Base-by-base conservation (phyloP, 1,139 yeast species). In the Yamadazyma mexicana region DNA sequence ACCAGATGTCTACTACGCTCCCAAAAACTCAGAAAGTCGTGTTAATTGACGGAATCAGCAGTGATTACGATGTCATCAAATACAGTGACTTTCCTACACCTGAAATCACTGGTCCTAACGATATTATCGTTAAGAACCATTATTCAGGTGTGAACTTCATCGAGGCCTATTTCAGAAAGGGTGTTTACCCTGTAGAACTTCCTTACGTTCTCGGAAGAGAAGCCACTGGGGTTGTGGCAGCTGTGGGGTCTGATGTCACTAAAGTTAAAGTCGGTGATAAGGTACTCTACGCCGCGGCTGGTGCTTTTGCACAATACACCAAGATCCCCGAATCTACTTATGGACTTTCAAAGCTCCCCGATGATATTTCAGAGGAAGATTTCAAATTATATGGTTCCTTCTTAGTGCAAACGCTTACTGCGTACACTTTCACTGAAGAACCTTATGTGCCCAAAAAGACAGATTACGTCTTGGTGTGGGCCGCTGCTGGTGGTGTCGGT, bases 401-500 rank as follows among this genome's bases (percentile, higher is more conserved):
- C 1, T 56, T 83, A 32, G 50, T 87, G 30, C 95, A 87, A 58
- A 94, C 89, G 1, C 64, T 88, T 43, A 89, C 97, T 3, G 94
- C 94, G 2, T 62, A 84, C 50, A 75, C 92, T 0, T 78, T 89
- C 44, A 64, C 79, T 33, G 66, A 73, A 33, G 91, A 85, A 48
- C 76, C 92, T 0, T 79, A 86, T 58, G 55, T 67, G 3, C 86
- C 88, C 26, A 56, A 84, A 55, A 68, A 73, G 55, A 89, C 79
- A 38, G 96, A 91, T 45, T 74, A 62, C 49, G 75, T 84, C 31
- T 69, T 89, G 39, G 81, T 87, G 26, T 88, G 91, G 71, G 97
- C 97, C 1, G 96, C 96, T 14, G 96, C 96, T 7, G 97, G 97
- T 37, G 96, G 97, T 42, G 92, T 87, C 37, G 97, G 97, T 2